Base-by-base conservation (phyloP, 305 asterid species). In the Stenogyne calaminthoides region DNA sequence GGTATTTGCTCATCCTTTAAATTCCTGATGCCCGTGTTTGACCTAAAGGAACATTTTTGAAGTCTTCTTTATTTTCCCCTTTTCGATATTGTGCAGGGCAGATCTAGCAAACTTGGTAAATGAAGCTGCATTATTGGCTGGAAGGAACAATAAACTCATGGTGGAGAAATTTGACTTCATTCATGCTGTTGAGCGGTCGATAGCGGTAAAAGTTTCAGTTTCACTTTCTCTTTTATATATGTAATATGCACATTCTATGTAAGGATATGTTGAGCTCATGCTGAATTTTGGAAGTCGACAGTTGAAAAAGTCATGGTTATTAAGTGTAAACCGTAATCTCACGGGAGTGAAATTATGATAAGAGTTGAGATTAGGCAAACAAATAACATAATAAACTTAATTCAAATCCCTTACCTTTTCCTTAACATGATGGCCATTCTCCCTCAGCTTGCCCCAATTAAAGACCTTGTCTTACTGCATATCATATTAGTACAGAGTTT, bases 91-190 rank as follows among this genome's bases (percentile, higher is more conserved):
- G 71, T 80, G 76, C 90, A 95, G 99, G 88, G 98, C 99, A 70
- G 99, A 95, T 84, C 94, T 95, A 67, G 99, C 97, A 75, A 95
- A 95, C 88, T 85, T 95, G 88, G 99, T 95, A 71, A 95, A 95
- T 71, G 99, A 95, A 84, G 99, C 99, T 76, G 99, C 99, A 72
- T 80, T 95, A 78, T 85, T 95, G 88, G 99, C 99, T 5, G 99
- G 99, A 83, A 88, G 99, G 82, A 81, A 80, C 64, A 86, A 71
- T 79, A 95, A 95, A 83, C 67, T 71, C 27, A 77, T 87, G 62
- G 99, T 95, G 69, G 99, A 92, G 88, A 92, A 84, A 85, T 66
- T 76, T 80, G 99, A 95, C 81, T 95, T 95, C 80, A 87, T 91
- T 77, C 92, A 89, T 14, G 98, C 99, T 32, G 99, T 95, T 65